Conservation (phyloP, 2,329 filamentous ascomycete species). For the Gnomoniopsis sp. region DNA sequence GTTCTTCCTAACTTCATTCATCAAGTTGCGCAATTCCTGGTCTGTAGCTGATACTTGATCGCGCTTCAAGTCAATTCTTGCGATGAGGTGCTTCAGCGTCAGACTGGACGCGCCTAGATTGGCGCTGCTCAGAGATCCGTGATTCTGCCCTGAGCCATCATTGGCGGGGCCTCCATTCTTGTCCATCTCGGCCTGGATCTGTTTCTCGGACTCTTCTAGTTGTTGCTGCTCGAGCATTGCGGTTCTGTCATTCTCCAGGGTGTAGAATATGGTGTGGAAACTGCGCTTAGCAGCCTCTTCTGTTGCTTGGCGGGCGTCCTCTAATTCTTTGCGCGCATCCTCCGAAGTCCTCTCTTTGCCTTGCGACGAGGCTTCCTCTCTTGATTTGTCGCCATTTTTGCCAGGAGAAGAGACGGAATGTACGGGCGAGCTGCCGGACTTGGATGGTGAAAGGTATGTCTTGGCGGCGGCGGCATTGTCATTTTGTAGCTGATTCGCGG, state of each 20-base stretch:
- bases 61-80: constrained; percentile 89
- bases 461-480: constrained; percentile 52
- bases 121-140: constrained; percentile 86
- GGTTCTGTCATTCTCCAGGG: constrained; percentile 88
- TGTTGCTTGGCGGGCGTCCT: constrained; percentile 85
- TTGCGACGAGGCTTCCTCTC: constrained; percentile 44
- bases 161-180: constrained; percentile 52
- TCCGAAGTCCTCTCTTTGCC: constrained; percentile 69
- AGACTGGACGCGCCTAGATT: constrained; percentile 95
- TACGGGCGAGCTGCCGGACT: constrained; percentile 65
- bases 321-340: constrained; percentile 87
- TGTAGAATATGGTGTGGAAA: constrained; percentile 93
- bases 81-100: constrained; percentile 94
- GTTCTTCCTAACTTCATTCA: constrained; percentile 97
- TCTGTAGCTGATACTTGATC: constrained; percentile 88
- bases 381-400: constrained; percentile 52
- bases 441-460: constrained; percentile 64
- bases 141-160: constrained; percentile 57
- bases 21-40: constrained; percentile 83
- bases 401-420: constrained; percentile 60
- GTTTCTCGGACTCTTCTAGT: constrained; percentile 92
- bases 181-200: constrained; percentile 93
- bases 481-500: constrained; percentile 46
- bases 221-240: constrained; percentile 98
- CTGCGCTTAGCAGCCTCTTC: constrained; percentile 86